Base-by-base conservation (phyloP, 805 yeast genomes). In the Candida corydali region DNA sequence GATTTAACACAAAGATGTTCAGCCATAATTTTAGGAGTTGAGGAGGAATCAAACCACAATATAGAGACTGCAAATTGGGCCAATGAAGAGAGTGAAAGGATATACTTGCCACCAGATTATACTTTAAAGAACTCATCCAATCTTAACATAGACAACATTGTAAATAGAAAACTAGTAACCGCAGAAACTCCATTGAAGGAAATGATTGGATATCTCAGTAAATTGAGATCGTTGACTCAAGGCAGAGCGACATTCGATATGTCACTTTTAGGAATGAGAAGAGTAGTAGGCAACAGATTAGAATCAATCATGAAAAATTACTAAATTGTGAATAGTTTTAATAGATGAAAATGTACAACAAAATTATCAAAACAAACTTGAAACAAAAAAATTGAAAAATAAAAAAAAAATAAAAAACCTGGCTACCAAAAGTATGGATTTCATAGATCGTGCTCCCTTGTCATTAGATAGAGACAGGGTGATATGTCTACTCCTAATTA, bases 191-290 rank as follows among this genome's bases (percentile, higher is more conserved):
- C 98, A 3, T 65, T 93, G 52, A 73, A 81, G 42, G 94, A 83
- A 42, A 88, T 93, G 96, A 75, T 88, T 32, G 96, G 97, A 0
- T 93, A 93, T 55, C 69, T 87, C 40, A 77, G 80, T 8, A 76
- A 75, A 42, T 63, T 93, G 31, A 64, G 98, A 49, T 81, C 93
- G 25, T 63, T 88, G 47, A 89, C 97, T 0, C 88, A 87, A 52
- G 98, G 98, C 1, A 70, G 95, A 29, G 95, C 89, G 2, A 74
- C 79, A 2, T 88, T 85, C 57, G 78, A 78, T 41, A 86, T 91
- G 95, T 71, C 75, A 10, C 84, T 81, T 45, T 57, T 68, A 26
- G 85, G 87, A 3, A 87, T 87, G 83, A 77, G 79, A 45, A 63
- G 79, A 35, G 83, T 82, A 1, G 62, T 78, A 2, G 59, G 62